Conservation (phyloP, 2,329 filamentous ascomycete genomes). For the Didymella sp. region DNA sequence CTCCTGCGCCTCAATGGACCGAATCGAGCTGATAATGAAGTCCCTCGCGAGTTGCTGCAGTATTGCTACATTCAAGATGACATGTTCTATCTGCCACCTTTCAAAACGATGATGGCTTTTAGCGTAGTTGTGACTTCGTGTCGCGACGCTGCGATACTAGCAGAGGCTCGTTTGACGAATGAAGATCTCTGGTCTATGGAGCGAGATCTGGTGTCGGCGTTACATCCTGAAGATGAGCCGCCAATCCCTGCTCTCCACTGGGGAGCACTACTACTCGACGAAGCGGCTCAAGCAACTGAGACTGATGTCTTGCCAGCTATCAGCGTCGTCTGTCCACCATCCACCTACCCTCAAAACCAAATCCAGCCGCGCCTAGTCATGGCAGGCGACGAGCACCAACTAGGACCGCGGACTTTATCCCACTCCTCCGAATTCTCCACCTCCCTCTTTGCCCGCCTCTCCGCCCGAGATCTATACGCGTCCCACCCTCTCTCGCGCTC, state of each 20-base stretch:
- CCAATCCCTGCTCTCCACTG: slow-evolving; percentile 46
- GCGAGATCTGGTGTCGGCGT: slow-evolving; percentile 37
- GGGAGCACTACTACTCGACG: slow-evolving; percentile 55
- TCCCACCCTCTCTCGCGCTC: slow-evolving; percentile 52
- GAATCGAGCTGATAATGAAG: slow-evolving; percentile 52
- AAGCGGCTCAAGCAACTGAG: slow-evolving; percentile 57
- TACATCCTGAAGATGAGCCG: slow-evolving; percentile 36
- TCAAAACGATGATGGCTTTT: slow-evolving; percentile 50
- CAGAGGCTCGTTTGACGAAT: slow-evolving; percentile 54
- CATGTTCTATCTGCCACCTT: slow-evolving; percentile 53
- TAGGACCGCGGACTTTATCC: slow-evolving; percentile 52
- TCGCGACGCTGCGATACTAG: slow-evolving; percentile 52
- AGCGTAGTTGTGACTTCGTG: slow-evolving; percentile 55
- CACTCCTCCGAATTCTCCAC: slow-evolving; percentile 42
- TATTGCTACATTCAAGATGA: slow-evolving; percentile 51
- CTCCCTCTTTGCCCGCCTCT: slow-evolving; percentile 54
- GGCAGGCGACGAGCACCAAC: slow-evolving; percentile 56
- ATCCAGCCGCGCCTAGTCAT: slow-evolving; percentile 52
- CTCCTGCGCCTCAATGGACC: slow-evolving; percentile 54
- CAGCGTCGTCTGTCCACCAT: slow-evolving; percentile 50
- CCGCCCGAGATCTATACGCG: slow-evolving; percentile 47
- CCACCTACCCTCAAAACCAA: slow-evolving; percentile 24
- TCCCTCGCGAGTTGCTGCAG: slow-evolving; percentile 48
- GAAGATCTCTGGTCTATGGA: slow-evolving; percentile 50
- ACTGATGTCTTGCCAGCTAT: slow-evolving; percentile 52